phyloP scores from a whole-genome alignment of 140 eudicot genomes.

The Anethum foeniculum region DNA sequence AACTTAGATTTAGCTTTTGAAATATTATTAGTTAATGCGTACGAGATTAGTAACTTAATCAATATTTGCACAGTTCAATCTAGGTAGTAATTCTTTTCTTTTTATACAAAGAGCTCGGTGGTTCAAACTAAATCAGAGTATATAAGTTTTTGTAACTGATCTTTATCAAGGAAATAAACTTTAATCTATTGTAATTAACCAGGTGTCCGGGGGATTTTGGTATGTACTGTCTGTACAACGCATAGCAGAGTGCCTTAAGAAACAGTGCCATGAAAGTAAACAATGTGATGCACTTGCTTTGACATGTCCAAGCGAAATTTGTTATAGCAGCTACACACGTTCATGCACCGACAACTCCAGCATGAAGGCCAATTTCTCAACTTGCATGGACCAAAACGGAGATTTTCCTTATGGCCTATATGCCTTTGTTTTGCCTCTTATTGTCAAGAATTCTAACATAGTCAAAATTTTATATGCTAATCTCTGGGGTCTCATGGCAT shows the following conservation, averaged over 20 bases:
- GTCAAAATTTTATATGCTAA: slow-evolving; percentile 37
- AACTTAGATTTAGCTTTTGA: no score
- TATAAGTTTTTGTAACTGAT: no score
- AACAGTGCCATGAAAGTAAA: slow-evolving; percentile 27
- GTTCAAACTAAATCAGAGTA: no score
- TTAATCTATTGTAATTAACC: background rate
- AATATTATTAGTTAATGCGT: no score
- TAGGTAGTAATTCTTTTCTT: no score
- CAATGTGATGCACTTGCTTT: slow-evolving; percentile 22
- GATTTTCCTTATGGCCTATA: slow-evolving; percentile 46
- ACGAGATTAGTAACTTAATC: no score
- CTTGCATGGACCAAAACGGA: slow-evolving; percentile 35
- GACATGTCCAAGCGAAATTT: slow-evolving; percentile 26
- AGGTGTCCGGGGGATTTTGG: slow-evolving; percentile 59
- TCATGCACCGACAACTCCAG: background rate
- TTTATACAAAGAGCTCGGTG: no score
- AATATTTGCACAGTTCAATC: no score
- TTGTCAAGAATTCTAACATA: slow-evolving; percentile 23
- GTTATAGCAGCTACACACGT: slow-evolving; percentile 9
- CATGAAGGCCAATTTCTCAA: background rate
- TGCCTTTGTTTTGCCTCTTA: slow-evolving; percentile 35
- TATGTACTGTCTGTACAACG: slow-evolving; percentile 40
- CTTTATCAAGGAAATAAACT: background rate
- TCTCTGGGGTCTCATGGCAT: slow-evolving; percentile 46
- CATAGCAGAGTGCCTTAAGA: slow-evolving; percentile 29